These are phyloP conservation scores for Penicillium psychrosexuale DNA, from an alignment of 2,329 filamentous ascomycete species.

Conservation along the genomic window DNA sequence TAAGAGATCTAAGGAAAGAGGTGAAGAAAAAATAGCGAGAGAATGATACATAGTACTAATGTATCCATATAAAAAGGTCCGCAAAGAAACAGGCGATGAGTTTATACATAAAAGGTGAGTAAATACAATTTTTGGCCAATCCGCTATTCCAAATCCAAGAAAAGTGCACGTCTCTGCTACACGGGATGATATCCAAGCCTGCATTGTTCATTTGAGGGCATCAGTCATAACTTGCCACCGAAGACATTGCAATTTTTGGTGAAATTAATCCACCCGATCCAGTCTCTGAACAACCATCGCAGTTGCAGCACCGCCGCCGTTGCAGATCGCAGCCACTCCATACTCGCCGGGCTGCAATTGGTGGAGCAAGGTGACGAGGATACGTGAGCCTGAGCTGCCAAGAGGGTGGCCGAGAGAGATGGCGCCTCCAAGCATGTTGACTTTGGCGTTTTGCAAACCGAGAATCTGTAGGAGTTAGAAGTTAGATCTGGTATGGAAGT, in stretches of 20 bases:
- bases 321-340: constrained; percentile 93
- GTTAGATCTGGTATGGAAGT: constrained; percentile 14
- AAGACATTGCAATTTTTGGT: not conserved
- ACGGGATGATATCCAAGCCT: not conserved
- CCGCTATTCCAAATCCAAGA: not conserved
- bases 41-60: not conserved
- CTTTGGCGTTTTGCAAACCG: constrained; percentile 71
- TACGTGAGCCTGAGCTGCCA: constrained; percentile 88
- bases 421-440: constrained; percentile 86
- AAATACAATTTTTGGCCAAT: not conserved
- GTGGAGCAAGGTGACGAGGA: constrained; percentile 84
- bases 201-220: constrained; percentile 11
- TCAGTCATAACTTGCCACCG: constrained; percentile 5
- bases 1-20: not conserved
- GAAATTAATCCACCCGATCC: constrained; percentile 48
- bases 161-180: not conserved
- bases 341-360: constrained; percentile 91
- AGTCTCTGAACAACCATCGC: constrained; percentile 87
- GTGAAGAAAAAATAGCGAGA: not conserved
- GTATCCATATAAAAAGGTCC: no score
- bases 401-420: constrained; percentile 90
- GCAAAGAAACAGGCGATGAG: not conserved
- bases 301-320: constrained; percentile 88
- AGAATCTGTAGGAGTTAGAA: constrained; percentile 58
- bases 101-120: no score